Percentiles rank a stretch among this genome's conserved stretches.
These are phyloP conservation scores for Periconia macrospinosa DNA, from an alignment of 2,329 filamentous ascomycete species.

Conservation along the genomic window DNA sequence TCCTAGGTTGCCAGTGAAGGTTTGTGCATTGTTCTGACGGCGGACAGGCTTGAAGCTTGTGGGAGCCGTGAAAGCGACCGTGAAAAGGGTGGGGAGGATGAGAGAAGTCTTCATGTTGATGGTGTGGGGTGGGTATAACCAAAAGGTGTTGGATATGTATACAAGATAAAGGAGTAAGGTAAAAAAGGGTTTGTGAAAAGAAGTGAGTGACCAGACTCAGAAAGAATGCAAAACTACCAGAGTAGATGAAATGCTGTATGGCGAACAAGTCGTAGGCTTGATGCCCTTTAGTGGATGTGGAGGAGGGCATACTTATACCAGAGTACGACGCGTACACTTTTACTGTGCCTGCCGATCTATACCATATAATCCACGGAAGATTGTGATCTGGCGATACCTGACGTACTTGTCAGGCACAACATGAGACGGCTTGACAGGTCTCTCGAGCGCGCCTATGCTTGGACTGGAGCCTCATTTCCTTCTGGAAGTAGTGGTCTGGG, in stretches of 20 bases:
- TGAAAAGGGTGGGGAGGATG: slow-evolving; percentile 18
- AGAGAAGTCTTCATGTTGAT: slow-evolving; percentile 25
- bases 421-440: neutral
- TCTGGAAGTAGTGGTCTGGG: slow-evolving; percentile 11
- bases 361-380: neutral
- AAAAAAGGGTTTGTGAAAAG: slow-evolving; percentile 6
- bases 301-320: slow-evolving; percentile 7
- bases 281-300: neutral
- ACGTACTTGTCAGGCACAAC: neutral
- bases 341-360: neutral
- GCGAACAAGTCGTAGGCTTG: neutral
- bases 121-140: neutral
- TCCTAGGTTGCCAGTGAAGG: slow-evolving; percentile 26
- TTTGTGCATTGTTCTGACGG: slow-evolving; percentile 25
- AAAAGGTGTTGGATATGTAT: neutral
- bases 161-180: neutral
- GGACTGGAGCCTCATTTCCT: neutral
- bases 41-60: slow-evolving; percentile 1
- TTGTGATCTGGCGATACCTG: neutral
- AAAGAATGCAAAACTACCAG: slow-evolving; percentile 27
- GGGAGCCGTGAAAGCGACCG: slow-evolving; percentile 19
- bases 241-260: slow-evolving; percentile 8
- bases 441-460: neutral
- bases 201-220: slow-evolving; percentile 32
- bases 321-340: neutral